Base-by-base conservation (phyloP, 2,329 filamentous ascomycete species). In the Rhinocladiella mackenziei region DNA sequence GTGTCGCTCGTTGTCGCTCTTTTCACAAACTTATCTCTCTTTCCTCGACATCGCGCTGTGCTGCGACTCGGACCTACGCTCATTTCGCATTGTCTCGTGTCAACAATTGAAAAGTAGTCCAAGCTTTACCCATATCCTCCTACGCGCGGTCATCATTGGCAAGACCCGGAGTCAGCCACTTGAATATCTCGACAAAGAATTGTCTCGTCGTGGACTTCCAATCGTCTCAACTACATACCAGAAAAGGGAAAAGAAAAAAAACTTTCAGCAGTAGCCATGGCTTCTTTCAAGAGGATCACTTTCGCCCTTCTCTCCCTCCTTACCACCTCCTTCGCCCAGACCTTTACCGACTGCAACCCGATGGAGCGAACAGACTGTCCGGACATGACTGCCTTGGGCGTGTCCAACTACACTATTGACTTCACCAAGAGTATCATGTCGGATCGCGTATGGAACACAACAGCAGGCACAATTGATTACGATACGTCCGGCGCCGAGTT, bases 331-430 rank as follows among this genome's bases (percentile, higher is more conserved):
- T 55, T 73, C 26, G 88, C 84, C 36, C 91, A 96, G 65, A 88
- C 89, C 22, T 80, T 67, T 43, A 88, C 86, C 5, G 64, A 74
- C 30, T 97, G 89, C 71, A 82, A 94, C 60, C 89, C 91, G 4
- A 73, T 83, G 58, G 76, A 88, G 53, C 66, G 69, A 48, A 79
- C 75, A 31, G 65, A 70, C 54, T 94, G 89, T 62, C 79, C 84
- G 1, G 64, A 80, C 29, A 77, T 92, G 62, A 73, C 80, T 2
- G 89, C 86, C 9, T 75, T 94, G 13, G 80, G 82, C 43, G 78
- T 78, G 39, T 63, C 51, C 19, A 70, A 70, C 45, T 73, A 68
- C 52, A 66, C 63, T 25, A 69, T 71, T 56, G 63, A 74, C 57
- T 74, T 75, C 61, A 70, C 67, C 5, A 62, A 73, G 22, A 73